phyloP scores from a whole-genome alignment of 192 early-diverging fungal genomes.

The Linnemannia elongata region DNA sequence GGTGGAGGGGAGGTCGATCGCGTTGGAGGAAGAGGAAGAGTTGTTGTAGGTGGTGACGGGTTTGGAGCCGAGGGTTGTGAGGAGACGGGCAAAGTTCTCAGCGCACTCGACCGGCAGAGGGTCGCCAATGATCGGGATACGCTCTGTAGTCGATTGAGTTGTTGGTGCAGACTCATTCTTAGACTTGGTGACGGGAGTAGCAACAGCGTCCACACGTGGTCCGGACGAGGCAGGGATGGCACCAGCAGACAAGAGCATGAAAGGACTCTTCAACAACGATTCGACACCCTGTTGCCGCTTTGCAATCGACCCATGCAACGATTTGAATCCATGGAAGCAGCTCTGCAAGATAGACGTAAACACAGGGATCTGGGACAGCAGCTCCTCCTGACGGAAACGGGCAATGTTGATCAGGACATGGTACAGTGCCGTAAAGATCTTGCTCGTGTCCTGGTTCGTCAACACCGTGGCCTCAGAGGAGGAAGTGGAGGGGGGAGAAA shows the following conservation, averaged over 20 bases:
- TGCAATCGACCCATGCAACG: constrained; percentile 61
- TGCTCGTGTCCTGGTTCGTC: constrained; percentile 50
- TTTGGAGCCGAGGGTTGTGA: constrained; percentile 49
- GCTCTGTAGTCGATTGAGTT: constrained; percentile 10
- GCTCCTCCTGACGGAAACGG: constrained; percentile 61
- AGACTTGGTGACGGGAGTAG: constrained; percentile 18
- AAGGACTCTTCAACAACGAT: constrained; percentile 42
- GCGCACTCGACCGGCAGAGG: constrained; percentile 46
- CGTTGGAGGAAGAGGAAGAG: not conserved
- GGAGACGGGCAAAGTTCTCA: constrained; percentile 52
- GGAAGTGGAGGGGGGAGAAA: not conserved
- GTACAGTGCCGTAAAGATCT: constrained; percentile 65
- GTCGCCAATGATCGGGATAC: constrained; percentile 10
- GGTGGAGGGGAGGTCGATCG: not conserved
- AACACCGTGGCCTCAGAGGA: not conserved
- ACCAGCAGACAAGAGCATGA: constrained; percentile 59
- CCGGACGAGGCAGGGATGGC: constrained; percentile 31
- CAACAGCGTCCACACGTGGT: constrained; percentile 19
- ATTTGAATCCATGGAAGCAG: constrained; percentile 73
- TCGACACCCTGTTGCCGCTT: constrained; percentile 48
- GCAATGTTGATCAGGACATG: constrained; percentile 65
- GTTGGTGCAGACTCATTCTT: not conserved
- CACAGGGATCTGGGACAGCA: constrained; percentile 64
- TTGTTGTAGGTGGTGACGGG: constrained; percentile 36
- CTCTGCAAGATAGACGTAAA: constrained; percentile 66